Evolutionary conservation across 2,329 filamentous ascomycete species (phyloP), one percentile per base, ranked within the genome.

Genomic region (Sporothrix brunneoviolacea): DNA sequence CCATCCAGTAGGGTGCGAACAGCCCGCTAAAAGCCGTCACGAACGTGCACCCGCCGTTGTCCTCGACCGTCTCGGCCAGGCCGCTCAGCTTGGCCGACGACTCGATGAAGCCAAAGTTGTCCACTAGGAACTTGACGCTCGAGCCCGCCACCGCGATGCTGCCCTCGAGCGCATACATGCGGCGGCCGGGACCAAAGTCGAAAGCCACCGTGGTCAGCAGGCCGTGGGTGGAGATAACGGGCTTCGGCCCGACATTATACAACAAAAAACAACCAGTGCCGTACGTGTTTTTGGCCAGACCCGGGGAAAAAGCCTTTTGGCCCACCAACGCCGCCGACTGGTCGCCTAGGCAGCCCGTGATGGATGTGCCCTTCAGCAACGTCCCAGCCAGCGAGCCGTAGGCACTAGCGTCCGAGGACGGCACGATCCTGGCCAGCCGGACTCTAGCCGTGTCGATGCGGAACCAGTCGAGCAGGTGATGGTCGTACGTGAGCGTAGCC

Each of bases 1-100:
- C 89, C 56, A 95, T 91, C 90, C 90, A 95, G 68, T 95, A 95
- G 0, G 90, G 90, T 1, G 90, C 90, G 64, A 95, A 95, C 3
- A 95, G 76, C 49, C 90, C 90, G 65, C 84, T 90, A 65, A 95
- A 95, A 2, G 90, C 90, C 3, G 90, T 95, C 54, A 95, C 90
- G 61, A 95, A 83, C 16, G 91, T 81, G 50, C 89, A 84, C 7
- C 90, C 90, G 50, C 89, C 90, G 54, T 86, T 95, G 65, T 95
- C 86, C 8, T 71, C 61, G 9, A 82, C 77, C 0, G 70, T 73
- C 59, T 70, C 68, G 28, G 77, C 77, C 22, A 82, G 66, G 48
- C 70, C 67, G 22, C 70, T 75, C 50, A 80, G 72, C 54, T 74
- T 67, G 48, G 68, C 66, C 2, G 76, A 71, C 50, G 73, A 68